Evolutionary conservation across 2,329 filamentous ascomycete species (phyloP), one percentile per base, ranked within the genome.

Genomic region (Apiospora koreana): DNA sequence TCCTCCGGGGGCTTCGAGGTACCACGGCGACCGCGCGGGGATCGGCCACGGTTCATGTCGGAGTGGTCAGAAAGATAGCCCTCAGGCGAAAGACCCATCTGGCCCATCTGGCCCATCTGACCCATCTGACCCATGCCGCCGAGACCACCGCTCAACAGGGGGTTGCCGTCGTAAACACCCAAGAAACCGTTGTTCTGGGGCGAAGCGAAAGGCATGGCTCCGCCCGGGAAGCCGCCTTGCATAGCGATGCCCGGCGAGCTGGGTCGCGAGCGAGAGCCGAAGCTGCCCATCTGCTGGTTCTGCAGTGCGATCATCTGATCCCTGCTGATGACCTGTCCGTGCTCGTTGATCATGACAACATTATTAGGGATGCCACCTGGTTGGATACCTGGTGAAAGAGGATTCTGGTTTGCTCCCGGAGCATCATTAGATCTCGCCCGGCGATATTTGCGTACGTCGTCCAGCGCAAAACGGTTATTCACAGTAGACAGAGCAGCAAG

Each of bases 1-100:
- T 99, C 96, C 86, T 99, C 96, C 65, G 96, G 96, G 41, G 96
- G 96, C 87, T 98, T 99, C 58, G 94, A 97, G 86, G 92, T 98
- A 74, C 96, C 96, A 75, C 96, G 89, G 73, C 96, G 91, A 76
- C 96, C 96, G 76, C 96, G 91, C 70, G 96, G 96, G 71, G 95
- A 98, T 70, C 96, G 91, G 67, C 96, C 96, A 73, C 96, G 93
- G 70, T 90, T 89, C 82, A 98, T 93, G 75, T 98, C 95, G 54
- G 94, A 97, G 79, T 97, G 94, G 79, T 98, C 96, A 35, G 95
- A 97, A 68, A 97, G 85, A 80, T 98, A 98, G 58, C 94, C 94
- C 80, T 97, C 94, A 73, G 91, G 91, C 62, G 88, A 87, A 67
- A 93, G 81, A 23, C 92, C 91, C 74, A 95, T 91, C 74, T 93